These are phyloP conservation scores for Colletotrichum viniferum DNA, from an alignment of 2,329 filamentous ascomycete species.

Conservation along the genomic window DNA sequence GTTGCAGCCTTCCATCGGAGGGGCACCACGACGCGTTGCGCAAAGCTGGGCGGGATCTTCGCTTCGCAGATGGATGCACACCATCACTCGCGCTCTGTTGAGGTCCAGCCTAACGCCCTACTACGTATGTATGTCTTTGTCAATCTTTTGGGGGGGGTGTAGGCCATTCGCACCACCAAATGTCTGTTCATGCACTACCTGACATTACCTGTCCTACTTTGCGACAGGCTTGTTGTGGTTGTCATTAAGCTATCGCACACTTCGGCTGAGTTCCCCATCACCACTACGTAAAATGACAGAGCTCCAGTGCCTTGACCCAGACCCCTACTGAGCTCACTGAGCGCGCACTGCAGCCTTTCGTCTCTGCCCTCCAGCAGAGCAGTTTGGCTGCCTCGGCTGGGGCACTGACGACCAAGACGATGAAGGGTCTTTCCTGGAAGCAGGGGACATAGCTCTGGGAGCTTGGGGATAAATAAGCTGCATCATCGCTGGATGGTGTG, in stretches of 20 bases:
- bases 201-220: background rate
- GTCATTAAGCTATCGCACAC: background rate
- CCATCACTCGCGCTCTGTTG: background rate
- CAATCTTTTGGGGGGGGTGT: background rate
- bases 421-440: background rate
- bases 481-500: background rate
- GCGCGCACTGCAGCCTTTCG: background rate
- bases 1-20: background rate
- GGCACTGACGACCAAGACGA: background rate
- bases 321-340: background rate
- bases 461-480: background rate
- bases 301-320: background rate
- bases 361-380: background rate
- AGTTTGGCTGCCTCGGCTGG: background rate
- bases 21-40: background rate
- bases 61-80: background rate
- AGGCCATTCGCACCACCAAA: background rate
- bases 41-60: background rate
- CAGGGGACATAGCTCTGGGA: conserved; percentile 10
- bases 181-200: background rate
- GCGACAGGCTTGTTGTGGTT: background rate
- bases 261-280: background rate
- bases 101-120: background rate
- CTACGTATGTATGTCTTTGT: background rate
- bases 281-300: background rate